A percentile compares a stretch with the other conserved stretches of the same genome.
Evolutionary conservation across 306 rosid species (phyloP).

Genomic region (Cucurbita ficifolia): DNA sequence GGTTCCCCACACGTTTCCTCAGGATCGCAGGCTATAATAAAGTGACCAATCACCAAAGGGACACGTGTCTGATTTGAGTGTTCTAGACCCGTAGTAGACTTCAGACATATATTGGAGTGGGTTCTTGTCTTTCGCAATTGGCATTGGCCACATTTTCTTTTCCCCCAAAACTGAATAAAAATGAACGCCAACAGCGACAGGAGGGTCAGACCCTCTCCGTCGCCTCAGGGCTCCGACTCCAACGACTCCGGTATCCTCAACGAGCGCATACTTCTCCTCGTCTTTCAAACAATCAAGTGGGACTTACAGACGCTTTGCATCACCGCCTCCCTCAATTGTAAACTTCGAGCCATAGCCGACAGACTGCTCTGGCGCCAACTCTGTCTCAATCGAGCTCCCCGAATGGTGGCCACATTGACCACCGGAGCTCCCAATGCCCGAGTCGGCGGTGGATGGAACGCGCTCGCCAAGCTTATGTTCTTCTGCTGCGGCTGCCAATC

Average conservation of each 20-base stretch:
- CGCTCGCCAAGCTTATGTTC: slow-evolving; percentile 48
- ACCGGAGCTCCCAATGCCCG: slow-evolving; percentile 19
- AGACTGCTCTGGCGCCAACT: slow-evolving; percentile 40
- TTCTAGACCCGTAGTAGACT: background rate
- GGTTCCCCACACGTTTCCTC: background rate
- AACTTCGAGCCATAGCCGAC: slow-evolving; percentile 40
- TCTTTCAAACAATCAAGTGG: slow-evolving; percentile 37
- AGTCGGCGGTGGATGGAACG: slow-evolving; percentile 49
- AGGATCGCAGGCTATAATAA: background rate
- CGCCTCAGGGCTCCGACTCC: slow-evolving; percentile 11
- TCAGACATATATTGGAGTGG: too few relatives aligned
- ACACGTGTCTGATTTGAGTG: background rate
- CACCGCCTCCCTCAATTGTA: slow-evolving; percentile 30
- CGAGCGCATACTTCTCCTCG: slow-evolving; percentile 29
- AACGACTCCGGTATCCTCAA: slow-evolving; percentile 25
- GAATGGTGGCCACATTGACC: slow-evolving; percentile 24
- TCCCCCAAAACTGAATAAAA: background rate
- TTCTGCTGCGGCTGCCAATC: slow-evolving; percentile 42
- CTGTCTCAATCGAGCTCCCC: slow-evolving; percentile 38
- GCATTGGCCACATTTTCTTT: background rate
- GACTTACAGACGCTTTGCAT: slow-evolving; percentile 28
- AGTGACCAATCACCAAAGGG: background rate
- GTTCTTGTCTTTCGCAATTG: too few relatives aligned
- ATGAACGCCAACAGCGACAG: slow-evolving; percentile 14
- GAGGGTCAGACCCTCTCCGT: slow-evolving; percentile 13